phyloP scores from a whole-genome alignment of 495 filamentous ascomycete genomes.

The Parachaetomium inaequale region DNA sequence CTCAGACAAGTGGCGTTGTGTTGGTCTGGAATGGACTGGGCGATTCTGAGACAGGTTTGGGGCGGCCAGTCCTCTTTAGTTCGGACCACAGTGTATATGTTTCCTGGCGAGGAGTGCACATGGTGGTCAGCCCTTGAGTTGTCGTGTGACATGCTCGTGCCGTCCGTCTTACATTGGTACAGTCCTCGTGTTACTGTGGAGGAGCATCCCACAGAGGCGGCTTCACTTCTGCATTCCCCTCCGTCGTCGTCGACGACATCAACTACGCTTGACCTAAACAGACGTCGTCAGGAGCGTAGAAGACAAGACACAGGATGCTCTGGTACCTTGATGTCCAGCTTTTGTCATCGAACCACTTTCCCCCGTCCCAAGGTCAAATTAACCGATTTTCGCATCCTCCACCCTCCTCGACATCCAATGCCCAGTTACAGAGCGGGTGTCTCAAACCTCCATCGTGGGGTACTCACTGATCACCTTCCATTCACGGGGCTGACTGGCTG shows the following conservation, averaged over 20 bases:
- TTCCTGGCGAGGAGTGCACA: too few relatives aligned
- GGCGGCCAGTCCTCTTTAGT: too few relatives aligned
- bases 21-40: too few relatives aligned
- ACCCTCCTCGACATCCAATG: neutral
- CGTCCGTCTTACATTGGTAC: too few relatives aligned
- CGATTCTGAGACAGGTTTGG: too few relatives aligned
- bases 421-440: neutral
- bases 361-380: neutral
- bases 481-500: neutral
- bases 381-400: neutral
- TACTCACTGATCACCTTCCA: neutral
- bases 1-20: too few relatives aligned
- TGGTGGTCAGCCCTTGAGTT: neutral
- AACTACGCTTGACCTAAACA: neutral
- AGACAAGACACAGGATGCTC: neutral
- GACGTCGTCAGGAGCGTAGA: neutral
- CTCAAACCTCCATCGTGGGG: neutral
- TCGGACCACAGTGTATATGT: neutral
- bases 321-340: conserved; percentile 2
- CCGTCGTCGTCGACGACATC: neutral
- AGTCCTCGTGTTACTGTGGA: too few relatives aligned
- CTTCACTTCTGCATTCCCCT: too few relatives aligned
- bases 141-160: neutral
- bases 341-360: too few relatives aligned
- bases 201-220: too few relatives aligned